phyloP scores from a whole-genome alignment of 805 yeast genomes.

The Alloascoidea hylecoeti region DNA sequence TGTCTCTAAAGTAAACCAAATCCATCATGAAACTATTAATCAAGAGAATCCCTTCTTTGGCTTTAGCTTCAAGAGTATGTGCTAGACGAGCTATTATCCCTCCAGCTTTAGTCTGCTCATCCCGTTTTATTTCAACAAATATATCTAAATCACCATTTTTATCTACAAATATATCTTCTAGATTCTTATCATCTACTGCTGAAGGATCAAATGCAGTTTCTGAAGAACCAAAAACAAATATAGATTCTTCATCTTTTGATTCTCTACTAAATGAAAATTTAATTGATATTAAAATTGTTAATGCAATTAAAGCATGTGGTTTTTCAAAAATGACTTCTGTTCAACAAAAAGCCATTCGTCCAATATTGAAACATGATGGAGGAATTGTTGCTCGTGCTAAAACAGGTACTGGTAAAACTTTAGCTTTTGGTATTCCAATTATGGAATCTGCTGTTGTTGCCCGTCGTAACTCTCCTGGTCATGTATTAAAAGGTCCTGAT shows the following conservation, averaged over 20 bases:
- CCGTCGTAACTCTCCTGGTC: slow-evolving; percentile 13
- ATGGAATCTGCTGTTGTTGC: slow-evolving; percentile 37
- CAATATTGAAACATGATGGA: slow-evolving; percentile 31
- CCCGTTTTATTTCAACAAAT: no score
- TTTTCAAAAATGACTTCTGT: slow-evolving; percentile 50
- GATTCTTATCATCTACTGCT: no score
- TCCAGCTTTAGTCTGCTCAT: no score
- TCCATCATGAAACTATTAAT: no score
- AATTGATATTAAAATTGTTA: slow-evolving; percentile 7
- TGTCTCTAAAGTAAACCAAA: no score
- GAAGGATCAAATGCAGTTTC: not conserved
- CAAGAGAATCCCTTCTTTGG: no score
- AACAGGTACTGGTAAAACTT: slow-evolving; percentile 92
- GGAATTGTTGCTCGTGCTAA: slow-evolving; percentile 82
- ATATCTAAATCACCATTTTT: no score
- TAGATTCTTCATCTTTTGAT: not conserved
- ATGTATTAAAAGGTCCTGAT: no score
- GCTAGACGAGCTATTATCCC: no score
- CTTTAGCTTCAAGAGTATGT: no score
- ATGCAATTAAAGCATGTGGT: slow-evolving; percentile 27
- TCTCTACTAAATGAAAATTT: not conserved
- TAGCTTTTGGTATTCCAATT: slow-evolving; percentile 76
- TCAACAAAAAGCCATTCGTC: slow-evolving; percentile 47
- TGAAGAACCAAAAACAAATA: not conserved
- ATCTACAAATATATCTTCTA: no score